A percentile compares a stretch with the other conserved stretches of the same genome.
Evolutionary conservation across 768 basidiomycete genomes (phyloP).

Genomic region (Terana coerulea): DNA sequence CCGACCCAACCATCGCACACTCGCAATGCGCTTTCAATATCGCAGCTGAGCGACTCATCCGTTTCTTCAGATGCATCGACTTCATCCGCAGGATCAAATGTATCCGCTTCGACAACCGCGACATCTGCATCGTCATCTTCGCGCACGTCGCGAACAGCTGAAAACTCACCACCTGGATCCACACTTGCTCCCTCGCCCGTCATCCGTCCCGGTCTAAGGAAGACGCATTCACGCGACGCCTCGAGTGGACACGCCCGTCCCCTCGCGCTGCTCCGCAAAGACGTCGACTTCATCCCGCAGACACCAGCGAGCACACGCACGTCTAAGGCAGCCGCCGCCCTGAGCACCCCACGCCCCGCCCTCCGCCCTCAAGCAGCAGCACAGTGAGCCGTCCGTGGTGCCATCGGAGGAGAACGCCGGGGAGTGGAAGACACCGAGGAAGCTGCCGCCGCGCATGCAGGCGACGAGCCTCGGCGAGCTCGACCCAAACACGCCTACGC

Average conservation of each 20-base stretch:
- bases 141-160: neutral
- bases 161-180: slow-evolving; percentile 27
- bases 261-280: neutral
- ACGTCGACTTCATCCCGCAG: neutral
- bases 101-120: slow-evolving; percentile 20
- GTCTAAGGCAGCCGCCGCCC: neutral
- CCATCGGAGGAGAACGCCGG: neutral
- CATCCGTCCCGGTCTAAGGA: slow-evolving; percentile 60
- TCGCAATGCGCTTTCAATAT: slow-evolving; percentile 11
- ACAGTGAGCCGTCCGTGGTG: slow-evolving; percentile 17
- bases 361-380: slow-evolving; percentile 3
- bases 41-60: slow-evolving; percentile 16
- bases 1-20: slow-evolving; percentile 21
- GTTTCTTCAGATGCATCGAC: slow-evolving; percentile 19
- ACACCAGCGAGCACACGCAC: neutral
- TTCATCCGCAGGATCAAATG: slow-evolving; percentile 14
- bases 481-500: slow-evolving; percentile 2
- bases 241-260: slow-evolving; percentile 26
- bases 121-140: slow-evolving; percentile 1
- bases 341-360: slow-evolving; percentile 13
- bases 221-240: slow-evolving; percentile 33
- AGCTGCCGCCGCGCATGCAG: neutral
- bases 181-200: slow-evolving; percentile 1
- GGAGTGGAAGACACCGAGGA: neutral
- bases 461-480: neutral